Evolutionary conservation across 352 stramenopile genomes (phyloP), one percentile per base, ranked within the genome.

Genomic region (Globisporangium uncinulatum): DNA sequence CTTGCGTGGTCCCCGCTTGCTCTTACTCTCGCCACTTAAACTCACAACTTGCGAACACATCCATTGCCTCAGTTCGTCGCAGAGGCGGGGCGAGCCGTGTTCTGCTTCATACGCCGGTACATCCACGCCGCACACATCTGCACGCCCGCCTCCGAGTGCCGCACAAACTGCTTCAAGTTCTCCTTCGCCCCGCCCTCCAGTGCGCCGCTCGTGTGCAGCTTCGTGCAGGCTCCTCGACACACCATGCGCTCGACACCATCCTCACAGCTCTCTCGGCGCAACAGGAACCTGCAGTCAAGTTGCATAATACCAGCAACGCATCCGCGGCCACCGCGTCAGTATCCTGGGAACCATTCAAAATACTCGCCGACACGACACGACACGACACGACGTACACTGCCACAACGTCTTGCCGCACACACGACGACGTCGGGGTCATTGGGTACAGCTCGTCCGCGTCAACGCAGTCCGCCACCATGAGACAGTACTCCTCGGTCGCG

Each of bases 161-260:
- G 50, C n/a, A 34, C 29, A 17, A 55, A 55, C 50, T 55, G 32
- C 41, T 17, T 19, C 19, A 21, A 6, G 19, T n/a, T 34, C 13
- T 55, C 50, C 3, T 0, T 5, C 21, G 50, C 11, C 31, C 19
- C 13, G 9, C 24, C 31, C 6, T 13, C 20, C 34, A 15, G 8
- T 20, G 19, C 6, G 32, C 20, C 32, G 13, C 34, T n/a, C 34
- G 50, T 46, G 34, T 55, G 21, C 34, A 55, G 8, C n/a, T 55
- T 55, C 21, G 50, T 55, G 19, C 50, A 55, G 4, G 29, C 50
- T 13, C n/a, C 17, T 19, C 50, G 50, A n/a, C 50, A 55, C 9
- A 55, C 50, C 10, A 55, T 34, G 7, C 50, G 50, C 50, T 55
- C 50, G 4, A 55, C 50, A 19, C 50, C 50, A 6, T 55, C 50